phyloP scores from a whole-genome alignment of 441 rosid species.

The Geranium incanum region DNA sequence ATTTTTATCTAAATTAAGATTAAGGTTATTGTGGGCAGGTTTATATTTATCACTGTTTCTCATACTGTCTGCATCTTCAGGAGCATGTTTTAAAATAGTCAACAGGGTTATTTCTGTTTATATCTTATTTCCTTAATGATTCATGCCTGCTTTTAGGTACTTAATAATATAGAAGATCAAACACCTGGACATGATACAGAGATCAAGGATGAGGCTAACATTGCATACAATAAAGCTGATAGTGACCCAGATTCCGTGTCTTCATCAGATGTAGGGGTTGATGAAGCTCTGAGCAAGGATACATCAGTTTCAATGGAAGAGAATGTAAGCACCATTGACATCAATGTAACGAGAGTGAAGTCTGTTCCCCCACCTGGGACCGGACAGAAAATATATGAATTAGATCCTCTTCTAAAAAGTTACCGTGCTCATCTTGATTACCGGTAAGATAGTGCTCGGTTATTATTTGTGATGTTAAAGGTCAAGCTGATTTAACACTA shows the following conservation, averaged over 20 bases:
- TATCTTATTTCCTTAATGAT: neutral
- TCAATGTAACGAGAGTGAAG: constrained; percentile 18
- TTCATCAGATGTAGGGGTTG: constrained; percentile 25
- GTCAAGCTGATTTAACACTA: neutral
- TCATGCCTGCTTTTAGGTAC: constrained; percentile 26
- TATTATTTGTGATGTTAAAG: neutral
- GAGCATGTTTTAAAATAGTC: neutral
- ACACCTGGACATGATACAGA: constrained; percentile 38
- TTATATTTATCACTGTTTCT: neutral
- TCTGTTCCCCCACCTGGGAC: constrained; percentile 63
- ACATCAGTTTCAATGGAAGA: constrained; percentile 12
- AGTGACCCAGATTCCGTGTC: constrained; percentile 25
- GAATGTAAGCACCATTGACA: neutral
- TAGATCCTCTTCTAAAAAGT: constrained; percentile 63
- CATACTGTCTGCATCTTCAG: constrained; percentile 1
- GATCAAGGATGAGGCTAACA: constrained; percentile 25
- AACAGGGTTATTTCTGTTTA: constrained; percentile 11
- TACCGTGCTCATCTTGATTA: constrained; percentile 71
- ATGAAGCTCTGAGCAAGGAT: constrained; percentile 25
- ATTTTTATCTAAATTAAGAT: neutral
- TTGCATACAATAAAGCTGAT: neutral
- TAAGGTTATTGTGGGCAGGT: neutral
- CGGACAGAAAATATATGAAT: constrained; percentile 74
- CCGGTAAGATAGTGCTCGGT: constrained; percentile 44
- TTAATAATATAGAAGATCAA: constrained; percentile 27